These are phyloP conservation scores for Trichoderma guizhouense DNA, from an alignment of 2,329 filamentous ascomycete species.

Conservation along the genomic window DNA sequence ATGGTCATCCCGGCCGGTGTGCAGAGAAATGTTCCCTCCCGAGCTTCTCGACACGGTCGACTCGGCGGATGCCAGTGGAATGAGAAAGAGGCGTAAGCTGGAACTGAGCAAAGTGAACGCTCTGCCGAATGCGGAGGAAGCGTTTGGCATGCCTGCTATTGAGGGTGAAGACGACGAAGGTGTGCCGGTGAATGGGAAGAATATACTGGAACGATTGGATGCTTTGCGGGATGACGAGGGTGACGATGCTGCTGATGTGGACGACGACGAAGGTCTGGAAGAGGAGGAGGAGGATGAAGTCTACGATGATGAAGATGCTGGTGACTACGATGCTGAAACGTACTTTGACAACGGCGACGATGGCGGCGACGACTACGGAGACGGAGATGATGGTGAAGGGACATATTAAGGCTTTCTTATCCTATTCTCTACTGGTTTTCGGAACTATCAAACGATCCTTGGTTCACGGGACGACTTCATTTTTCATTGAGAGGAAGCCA, in stretches of 20 bases:
- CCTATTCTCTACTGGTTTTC: neutral
- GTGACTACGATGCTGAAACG: conserved; percentile 59
- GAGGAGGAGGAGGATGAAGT: conserved; percentile 48
- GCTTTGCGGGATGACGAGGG: conserved; percentile 49
- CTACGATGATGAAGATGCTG: conserved; percentile 57
- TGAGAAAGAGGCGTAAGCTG: conserved; percentile 43
- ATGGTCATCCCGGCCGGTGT: conserved; percentile 48
- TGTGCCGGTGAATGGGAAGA: conserved; percentile 32
- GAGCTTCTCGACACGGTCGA: conserved; percentile 56
- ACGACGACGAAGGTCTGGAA: conserved; percentile 47
- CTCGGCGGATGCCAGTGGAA: conserved; percentile 31
- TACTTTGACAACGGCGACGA: conserved; percentile 60
- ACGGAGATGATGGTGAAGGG: conserved; percentile 49
- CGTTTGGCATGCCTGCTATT: conserved; percentile 40
- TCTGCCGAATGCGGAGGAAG: conserved; percentile 49
- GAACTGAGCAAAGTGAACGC: conserved; percentile 47
- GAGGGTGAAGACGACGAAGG: conserved; percentile 31
- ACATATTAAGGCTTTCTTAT: conserved; percentile 31
- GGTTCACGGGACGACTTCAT: neutral
- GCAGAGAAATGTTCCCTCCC: conserved; percentile 51
- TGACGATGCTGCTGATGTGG: conserved; percentile 47
- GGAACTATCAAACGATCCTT: neutral
- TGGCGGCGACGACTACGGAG: conserved; percentile 50
- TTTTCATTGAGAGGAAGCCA: neutral
- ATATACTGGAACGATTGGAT: conserved; percentile 44